phyloP scores from a whole-genome alignment of 2,329 filamentous ascomycete genomes.

The Penicillium capsulatum region DNA sequence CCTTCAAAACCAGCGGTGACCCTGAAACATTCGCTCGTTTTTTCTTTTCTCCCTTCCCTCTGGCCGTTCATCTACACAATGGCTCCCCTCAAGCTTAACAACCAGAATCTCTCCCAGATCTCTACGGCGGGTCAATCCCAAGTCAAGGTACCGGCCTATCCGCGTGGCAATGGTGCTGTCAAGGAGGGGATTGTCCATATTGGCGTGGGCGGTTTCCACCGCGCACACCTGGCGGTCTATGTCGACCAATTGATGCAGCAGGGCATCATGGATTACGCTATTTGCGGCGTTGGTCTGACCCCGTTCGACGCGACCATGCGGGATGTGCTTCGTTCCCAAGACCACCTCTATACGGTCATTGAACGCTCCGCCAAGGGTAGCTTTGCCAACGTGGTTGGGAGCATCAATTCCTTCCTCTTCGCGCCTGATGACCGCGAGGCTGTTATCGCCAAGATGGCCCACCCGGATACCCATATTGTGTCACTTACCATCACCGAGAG shows the following conservation, averaged over 20 bases:
- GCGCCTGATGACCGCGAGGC: slow-evolving; percentile 51
- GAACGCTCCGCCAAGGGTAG: slow-evolving; percentile 53
- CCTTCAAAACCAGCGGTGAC: no score
- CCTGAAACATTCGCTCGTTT: neutral
- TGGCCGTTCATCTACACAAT: slow-evolving; percentile 20
- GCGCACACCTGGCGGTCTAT: slow-evolving; percentile 53
- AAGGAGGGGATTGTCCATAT: slow-evolving; percentile 55
- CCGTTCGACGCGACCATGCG: slow-evolving; percentile 52
- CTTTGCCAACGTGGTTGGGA: slow-evolving; percentile 48
- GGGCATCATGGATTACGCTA: slow-evolving; percentile 46
- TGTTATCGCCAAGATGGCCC: slow-evolving; percentile 54
- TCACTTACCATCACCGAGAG: slow-evolving; percentile 55
- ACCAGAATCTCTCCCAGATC: slow-evolving; percentile 39
- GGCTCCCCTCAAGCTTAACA: slow-evolving; percentile 40
- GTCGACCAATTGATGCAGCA: slow-evolving; percentile 49
- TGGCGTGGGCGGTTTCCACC: slow-evolving; percentile 54
- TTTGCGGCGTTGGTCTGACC: slow-evolving; percentile 51
- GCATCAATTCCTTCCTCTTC: slow-evolving; percentile 52
- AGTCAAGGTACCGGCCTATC: slow-evolving; percentile 44
- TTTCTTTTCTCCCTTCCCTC: neutral
- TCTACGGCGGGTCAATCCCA: slow-evolving; percentile 21
- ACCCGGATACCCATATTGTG: slow-evolving; percentile 53
- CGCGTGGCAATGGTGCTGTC: slow-evolving; percentile 38
- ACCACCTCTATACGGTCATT: slow-evolving; percentile 53
- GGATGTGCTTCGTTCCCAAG: slow-evolving; percentile 47